Evolutionary conservation across 139 green algal genomes (phyloP).

Genomic region (Chlorella vulgaris): DNA sequence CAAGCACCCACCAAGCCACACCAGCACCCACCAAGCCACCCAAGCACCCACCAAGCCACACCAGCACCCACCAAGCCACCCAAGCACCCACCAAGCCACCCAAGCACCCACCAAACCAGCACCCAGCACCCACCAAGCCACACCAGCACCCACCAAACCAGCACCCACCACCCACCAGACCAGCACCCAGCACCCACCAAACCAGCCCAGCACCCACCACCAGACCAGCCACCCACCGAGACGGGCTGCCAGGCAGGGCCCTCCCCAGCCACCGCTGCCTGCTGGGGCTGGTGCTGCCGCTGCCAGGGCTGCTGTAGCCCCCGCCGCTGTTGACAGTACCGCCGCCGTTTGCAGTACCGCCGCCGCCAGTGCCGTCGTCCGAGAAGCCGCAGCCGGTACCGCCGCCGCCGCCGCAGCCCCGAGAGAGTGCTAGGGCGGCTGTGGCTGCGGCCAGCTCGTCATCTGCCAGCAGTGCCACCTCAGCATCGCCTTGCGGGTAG

Average conservation of each 20-base stretch:
- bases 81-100: too few relatives aligned
- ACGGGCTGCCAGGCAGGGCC: conserved; percentile 8
- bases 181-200: too few relatives aligned
- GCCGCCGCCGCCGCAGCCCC: background rate
- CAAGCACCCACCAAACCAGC: too few relatives aligned
- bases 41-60: too few relatives aligned
- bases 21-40: too few relatives aligned
- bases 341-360: background rate
- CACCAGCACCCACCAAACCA: too few relatives aligned
- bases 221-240: background rate
- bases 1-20: too few relatives aligned
- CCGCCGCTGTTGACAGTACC: background rate
- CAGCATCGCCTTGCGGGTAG: conserved; percentile 7
- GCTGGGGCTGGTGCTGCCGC: background rate
- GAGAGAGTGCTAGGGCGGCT: conserved; percentile 4
- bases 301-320: background rate
- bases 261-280: conserved; percentile 13
- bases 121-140: too few relatives aligned
- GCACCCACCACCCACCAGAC: too few relatives aligned
- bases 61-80: too few relatives aligned
- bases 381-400: background rate
- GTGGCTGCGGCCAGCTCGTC: conserved; percentile 12
- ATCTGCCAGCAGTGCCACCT: conserved; percentile 20
- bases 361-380: background rate
- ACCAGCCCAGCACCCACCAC: background rate